A percentile compares a stretch with the other conserved stretches of the same genome.
These are phyloP conservation scores for Ephemerocybe angulata DNA, from an alignment of 768 basidiomycete genomes.

Conservation along the genomic window DNA sequence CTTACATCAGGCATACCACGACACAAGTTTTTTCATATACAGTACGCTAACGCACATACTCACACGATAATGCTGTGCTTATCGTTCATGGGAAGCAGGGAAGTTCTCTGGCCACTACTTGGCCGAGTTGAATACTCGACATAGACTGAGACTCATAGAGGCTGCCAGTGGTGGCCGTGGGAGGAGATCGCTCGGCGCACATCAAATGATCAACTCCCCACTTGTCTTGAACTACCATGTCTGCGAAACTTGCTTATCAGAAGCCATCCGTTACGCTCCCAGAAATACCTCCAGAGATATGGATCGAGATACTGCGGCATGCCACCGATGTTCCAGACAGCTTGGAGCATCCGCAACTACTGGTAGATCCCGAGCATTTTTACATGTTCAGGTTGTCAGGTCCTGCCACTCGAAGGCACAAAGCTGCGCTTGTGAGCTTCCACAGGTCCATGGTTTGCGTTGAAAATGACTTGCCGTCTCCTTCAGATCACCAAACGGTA, in stretches of 20 bases:
- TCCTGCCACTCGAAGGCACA: background rate
- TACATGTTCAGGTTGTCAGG: background rate
- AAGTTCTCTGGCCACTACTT: too few species aligned
- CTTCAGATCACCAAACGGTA: constrained; percentile 22
- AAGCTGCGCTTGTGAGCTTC: background rate
- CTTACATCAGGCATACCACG: too few species aligned
- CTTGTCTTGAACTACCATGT: background rate
- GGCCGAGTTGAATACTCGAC: too few species aligned
- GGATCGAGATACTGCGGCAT: background rate
- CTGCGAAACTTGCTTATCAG: constrained; percentile 5
- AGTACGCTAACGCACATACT: too few species aligned
- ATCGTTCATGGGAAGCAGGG: too few species aligned
- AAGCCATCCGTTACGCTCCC: background rate
- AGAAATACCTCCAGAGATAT: constrained; percentile 1
- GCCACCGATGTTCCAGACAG: background rate
- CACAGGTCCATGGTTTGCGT: background rate
- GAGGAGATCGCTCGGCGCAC: too few species aligned
- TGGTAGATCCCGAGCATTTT: background rate
- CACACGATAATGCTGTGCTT: too few species aligned
- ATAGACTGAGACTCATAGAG: too few species aligned
- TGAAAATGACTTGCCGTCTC: background rate
- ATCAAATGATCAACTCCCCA: too few species aligned
- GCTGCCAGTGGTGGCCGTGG: too few species aligned
- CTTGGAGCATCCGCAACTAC: background rate
- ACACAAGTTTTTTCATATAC: too few species aligned